These are phyloP conservation scores for Torrubiellomyces zombiae DNA, from an alignment of 2,329 filamentous ascomycete genomes.

Conservation along the genomic window DNA sequence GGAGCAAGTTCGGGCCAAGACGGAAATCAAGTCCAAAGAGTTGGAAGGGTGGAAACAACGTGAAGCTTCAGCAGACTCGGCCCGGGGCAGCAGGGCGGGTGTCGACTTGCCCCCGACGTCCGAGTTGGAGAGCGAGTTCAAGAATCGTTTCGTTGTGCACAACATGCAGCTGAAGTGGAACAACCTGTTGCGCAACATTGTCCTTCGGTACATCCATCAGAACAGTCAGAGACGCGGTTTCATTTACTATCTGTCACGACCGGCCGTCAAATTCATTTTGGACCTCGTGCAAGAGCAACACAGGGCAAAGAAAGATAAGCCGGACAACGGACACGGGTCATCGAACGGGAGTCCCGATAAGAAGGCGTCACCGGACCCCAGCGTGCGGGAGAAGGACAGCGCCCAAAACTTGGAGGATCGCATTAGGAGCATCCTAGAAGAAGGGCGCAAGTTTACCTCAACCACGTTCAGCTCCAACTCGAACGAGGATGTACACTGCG, in stretches of 20 bases:
- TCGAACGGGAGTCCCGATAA: slow-evolving; percentile 11
- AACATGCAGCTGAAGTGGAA: slow-evolving; percentile 98
- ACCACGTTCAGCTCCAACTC: slow-evolving; percentile 14
- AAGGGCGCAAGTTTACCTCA: slow-evolving; percentile 63
- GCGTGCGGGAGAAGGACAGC: slow-evolving; percentile 37
- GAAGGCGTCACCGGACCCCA: slow-evolving; percentile 22
- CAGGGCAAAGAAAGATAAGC: slow-evolving; percentile 40
- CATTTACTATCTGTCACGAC: slow-evolving; percentile 90
- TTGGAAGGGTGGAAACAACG: too few relatives aligned
- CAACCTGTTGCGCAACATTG: slow-evolving; percentile 87
- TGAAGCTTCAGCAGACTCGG: too few relatives aligned
- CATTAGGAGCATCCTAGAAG: slow-evolving; percentile 70
- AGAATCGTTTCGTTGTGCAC: slow-evolving; percentile 95
- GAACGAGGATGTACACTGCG: slow-evolving; percentile 17
- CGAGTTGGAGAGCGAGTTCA: slow-evolving; percentile 87
- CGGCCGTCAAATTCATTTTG: slow-evolving; percentile 92
- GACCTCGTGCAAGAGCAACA: slow-evolving; percentile 93
- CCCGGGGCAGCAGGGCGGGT: slow-evolving; percentile 15
- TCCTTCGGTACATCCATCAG: slow-evolving; percentile 92
- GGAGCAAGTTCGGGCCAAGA: slow-evolving; percentile 26
- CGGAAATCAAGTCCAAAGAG: slow-evolving; percentile 21
- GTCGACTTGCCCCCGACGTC: slow-evolving; percentile 53
- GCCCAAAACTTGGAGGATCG: slow-evolving; percentile 59
- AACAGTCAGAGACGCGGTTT: slow-evolving; percentile 91
- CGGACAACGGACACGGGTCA: slow-evolving; percentile 9